Percentiles rank a stretch among this genome's conserved stretches.
phyloP scores from a whole-genome alignment of 2,329 filamentous ascomycete genomes.

The Dactylellina parvicollis region DNA sequence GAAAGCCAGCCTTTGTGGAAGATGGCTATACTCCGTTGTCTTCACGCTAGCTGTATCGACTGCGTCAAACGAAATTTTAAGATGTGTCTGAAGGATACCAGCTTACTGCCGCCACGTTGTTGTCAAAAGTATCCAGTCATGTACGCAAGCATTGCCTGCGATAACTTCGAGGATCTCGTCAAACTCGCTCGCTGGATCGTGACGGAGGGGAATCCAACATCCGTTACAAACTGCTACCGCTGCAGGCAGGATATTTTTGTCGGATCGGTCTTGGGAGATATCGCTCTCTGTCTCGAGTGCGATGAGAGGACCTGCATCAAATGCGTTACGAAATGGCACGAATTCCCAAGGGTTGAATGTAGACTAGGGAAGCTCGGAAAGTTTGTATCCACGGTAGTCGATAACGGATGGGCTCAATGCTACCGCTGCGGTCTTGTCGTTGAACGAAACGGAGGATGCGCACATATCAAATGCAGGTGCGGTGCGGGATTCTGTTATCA shows the following conservation, averaged over 20 bases:
- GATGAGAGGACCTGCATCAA: slow-evolving; percentile 28
- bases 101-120: slow-evolving; percentile 26
- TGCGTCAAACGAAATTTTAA: slow-evolving; percentile 30
- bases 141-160: slow-evolving; percentile 23
- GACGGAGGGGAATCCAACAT: slow-evolving; percentile 1
- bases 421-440: slow-evolving; percentile 56
- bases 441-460: slow-evolving; percentile 56
- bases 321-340: slow-evolving; percentile 24
- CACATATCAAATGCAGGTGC: slow-evolving; percentile 57
- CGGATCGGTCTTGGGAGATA: slow-evolving; percentile 9
- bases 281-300: slow-evolving; percentile 28
- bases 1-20: slow-evolving; percentile 36
- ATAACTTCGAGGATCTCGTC: slow-evolving; percentile 10
- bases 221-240: slow-evolving; percentile 10
- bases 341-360: slow-evolving; percentile 23
- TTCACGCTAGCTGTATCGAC: slow-evolving; percentile 25
- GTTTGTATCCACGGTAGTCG: background rate
- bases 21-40: slow-evolving; percentile 27
- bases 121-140: slow-evolving; percentile 22
- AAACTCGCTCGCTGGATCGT: slow-evolving; percentile 34
- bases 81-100: slow-evolving; percentile 41
- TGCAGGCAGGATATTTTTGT: slow-evolving; percentile 25
- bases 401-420: slow-evolving; percentile 57
- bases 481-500: slow-evolving; percentile 43
- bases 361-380: background rate